Base-by-base conservation (phyloP, 768 basidiomycete species). In the Mycena filopes region DNA sequence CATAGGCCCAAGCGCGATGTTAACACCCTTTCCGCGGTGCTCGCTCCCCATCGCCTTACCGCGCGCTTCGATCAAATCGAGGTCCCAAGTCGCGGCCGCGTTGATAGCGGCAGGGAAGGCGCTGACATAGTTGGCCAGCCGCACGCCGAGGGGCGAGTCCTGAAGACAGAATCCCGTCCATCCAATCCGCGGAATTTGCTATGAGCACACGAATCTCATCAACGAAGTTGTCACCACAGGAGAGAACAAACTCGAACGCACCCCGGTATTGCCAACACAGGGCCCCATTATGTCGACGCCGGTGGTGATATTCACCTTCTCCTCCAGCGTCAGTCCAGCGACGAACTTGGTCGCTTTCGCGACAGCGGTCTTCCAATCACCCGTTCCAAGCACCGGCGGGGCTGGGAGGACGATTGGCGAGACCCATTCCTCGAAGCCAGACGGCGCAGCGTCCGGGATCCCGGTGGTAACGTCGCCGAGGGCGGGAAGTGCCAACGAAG, bases 31-130 rank as follows among this genome's bases (percentile, higher is more conserved):
- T 21, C 81, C 83, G 57, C 78, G 78, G 78, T 86, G 86, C 74
- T 92, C 91, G 59, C 79, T 50, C 10, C 89, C 90, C 80, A 91
- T 84, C 2, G 86, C 86, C 8, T 77, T 66, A 0, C 86, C 89
- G 23, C 89, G 83, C 23, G 76, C 72, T n/a, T 31, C 16, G 40
- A 63, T 45, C 26, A 66, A 40, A 55, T 42, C 26, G 20, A 29
- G 20, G 16, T 74, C 78, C 23, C 83, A 63, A 56, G 81, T 81
- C 10, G 77, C 79, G 28, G 62, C 57, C 23, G 59, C 61, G 33
- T 68, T 68, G 31, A 48, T 62, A 21, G 18, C 53, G 4, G 53
- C 47, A 10, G 54, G 46, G 54, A 46, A 36, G 3, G 28, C 40
- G 20, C 31, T 41, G 20, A 67, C 67, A 28, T 31, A 69, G 13